Evolutionary conservation across 2,329 filamentous ascomycete species (phyloP).

Genomic region (Exophiala sp.): DNA sequence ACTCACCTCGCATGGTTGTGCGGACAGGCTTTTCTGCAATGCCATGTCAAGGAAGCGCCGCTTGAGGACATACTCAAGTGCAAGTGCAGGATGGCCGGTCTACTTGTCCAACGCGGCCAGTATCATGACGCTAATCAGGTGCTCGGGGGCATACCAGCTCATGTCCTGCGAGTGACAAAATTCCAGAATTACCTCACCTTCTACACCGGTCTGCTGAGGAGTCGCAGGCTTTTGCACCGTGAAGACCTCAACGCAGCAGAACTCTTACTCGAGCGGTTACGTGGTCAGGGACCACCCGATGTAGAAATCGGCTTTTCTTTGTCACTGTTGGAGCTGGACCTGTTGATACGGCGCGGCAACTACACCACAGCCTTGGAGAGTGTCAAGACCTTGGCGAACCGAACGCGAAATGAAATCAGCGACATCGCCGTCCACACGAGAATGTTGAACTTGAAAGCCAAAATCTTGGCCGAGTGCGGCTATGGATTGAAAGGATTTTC

Average conservation of each 20-base stretch:
- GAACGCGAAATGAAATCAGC: conserved; percentile 48
- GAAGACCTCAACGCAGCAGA: conserved; percentile 53
- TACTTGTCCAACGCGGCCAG: conserved; percentile 59
- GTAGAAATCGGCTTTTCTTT: conserved; percentile 56
- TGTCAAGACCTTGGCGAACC: conserved; percentile 49
- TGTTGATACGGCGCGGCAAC: conserved; percentile 50
- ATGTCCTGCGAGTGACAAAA: conserved; percentile 66
- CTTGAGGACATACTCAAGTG: conserved; percentile 76
- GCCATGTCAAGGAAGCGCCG: conserved; percentile 57
- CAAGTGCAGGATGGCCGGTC: conserved; percentile 63
- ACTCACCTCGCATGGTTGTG: conserved; percentile 51
- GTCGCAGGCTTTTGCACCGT: conserved; percentile 39
- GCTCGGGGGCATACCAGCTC: conserved; percentile 55
- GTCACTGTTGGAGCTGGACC: conserved; percentile 55
- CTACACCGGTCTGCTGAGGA: conserved; percentile 40
- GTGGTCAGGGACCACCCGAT: conserved; percentile 48
- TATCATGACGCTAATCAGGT: conserved; percentile 62
- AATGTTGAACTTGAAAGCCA: conserved; percentile 66
- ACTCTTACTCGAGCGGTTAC: conserved; percentile 53
- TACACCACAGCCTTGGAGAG: conserved; percentile 49
- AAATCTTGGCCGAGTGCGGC: conserved; percentile 61
- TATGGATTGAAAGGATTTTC: conserved; percentile 71
- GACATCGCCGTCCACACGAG: conserved; percentile 64
- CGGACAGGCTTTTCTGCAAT: conserved; percentile 68
- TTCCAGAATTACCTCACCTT: conserved; percentile 56